Conservation (phyloP, 345 rosid genomes). For the Euclidium syriacum region DNA sequence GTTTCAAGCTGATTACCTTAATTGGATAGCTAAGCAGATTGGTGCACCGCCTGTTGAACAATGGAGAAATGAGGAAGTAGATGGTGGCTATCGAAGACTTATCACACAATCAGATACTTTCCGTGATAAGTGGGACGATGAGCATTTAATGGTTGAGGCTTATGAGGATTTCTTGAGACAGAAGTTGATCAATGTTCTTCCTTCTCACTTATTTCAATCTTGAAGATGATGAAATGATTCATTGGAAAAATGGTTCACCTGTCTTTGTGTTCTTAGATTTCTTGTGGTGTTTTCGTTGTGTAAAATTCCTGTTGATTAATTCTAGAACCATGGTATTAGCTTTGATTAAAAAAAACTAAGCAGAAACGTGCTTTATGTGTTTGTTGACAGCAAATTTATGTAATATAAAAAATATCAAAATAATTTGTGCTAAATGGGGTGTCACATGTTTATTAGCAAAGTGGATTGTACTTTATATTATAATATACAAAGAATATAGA, state of each 20-base stretch:
- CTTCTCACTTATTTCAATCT: constrained; percentile 9
- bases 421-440: too few species aligned
- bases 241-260: neutral
- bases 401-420: too few species aligned
- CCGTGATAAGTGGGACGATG: constrained; percentile 65
- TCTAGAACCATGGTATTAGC: too few species aligned
- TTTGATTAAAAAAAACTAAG: too few species aligned
- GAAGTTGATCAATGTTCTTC: constrained; percentile 19
- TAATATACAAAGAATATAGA: too few species aligned
- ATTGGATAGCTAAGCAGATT: constrained; percentile 56
- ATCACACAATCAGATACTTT: constrained; percentile 33
- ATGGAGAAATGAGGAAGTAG: constrained; percentile 48
- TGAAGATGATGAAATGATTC: neutral
- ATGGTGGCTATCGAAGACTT: neutral
- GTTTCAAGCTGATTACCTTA: constrained; percentile 30
- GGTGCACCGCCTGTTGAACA: constrained; percentile 34
- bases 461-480: too few species aligned
- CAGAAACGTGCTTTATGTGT: too few species aligned
- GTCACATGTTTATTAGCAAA: too few species aligned
- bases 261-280: neutral
- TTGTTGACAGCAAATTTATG: too few species aligned
- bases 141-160: too few species aligned
- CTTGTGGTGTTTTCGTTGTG: too few species aligned
- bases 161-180: constrained; percentile 39
- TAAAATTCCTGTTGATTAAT: too few species aligned